Percentiles rank a stretch among this genome's conserved stretches.
These are phyloP conservation scores for Dactylellina parvicollis DNA, from an alignment of 2,329 filamentous ascomycete species.

Conservation along the genomic window DNA sequence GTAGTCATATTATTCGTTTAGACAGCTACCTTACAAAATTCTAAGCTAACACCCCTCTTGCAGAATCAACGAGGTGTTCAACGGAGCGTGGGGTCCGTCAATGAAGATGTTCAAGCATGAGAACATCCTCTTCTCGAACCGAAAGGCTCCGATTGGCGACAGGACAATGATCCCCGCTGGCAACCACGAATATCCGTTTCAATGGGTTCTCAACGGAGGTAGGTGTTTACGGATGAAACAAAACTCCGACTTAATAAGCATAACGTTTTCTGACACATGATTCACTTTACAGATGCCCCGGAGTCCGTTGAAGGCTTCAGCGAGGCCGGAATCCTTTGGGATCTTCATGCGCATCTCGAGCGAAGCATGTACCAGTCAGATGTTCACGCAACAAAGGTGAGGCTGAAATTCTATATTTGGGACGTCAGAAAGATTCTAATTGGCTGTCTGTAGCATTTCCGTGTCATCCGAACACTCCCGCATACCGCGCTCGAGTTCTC, in stretches of 20 bases:
- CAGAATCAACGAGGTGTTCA: conserved; percentile 66
- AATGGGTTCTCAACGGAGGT: conserved; percentile 75
- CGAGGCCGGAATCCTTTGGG: conserved; percentile 88
- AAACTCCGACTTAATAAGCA: conserved; percentile 59
- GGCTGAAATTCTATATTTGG: conserved; percentile 29
- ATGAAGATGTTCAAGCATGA: conserved; percentile 73
- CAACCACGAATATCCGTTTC: conserved; percentile 86
- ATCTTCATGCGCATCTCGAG: conserved; percentile 87
- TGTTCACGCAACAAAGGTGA: conserved; percentile 75
- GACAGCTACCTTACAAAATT: conserved; percentile 63
- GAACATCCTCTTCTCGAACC: conserved; percentile 69
- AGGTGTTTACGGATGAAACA: conserved; percentile 60
- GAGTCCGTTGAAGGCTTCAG: conserved; percentile 91
- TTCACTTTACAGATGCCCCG: conserved; percentile 61
- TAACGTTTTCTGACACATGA: conserved; percentile 4
- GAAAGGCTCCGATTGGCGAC: conserved; percentile 64
- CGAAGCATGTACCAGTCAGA: conserved; percentile 90
- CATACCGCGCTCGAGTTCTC: conserved; percentile 79
- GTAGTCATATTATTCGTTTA: conserved; percentile 59
- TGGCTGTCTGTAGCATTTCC: conserved; percentile 66
- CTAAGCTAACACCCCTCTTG: conserved; percentile 56
- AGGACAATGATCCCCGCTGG: conserved; percentile 73
- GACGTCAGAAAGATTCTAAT: conserved; percentile 27
- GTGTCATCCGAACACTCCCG: conserved; percentile 80
- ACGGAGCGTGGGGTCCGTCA: conserved; percentile 69